These are phyloP conservation scores for Chimonanthus salicifolius DNA, from an alignment of 164 flowering plant species.

Conservation along the genomic window DNA sequence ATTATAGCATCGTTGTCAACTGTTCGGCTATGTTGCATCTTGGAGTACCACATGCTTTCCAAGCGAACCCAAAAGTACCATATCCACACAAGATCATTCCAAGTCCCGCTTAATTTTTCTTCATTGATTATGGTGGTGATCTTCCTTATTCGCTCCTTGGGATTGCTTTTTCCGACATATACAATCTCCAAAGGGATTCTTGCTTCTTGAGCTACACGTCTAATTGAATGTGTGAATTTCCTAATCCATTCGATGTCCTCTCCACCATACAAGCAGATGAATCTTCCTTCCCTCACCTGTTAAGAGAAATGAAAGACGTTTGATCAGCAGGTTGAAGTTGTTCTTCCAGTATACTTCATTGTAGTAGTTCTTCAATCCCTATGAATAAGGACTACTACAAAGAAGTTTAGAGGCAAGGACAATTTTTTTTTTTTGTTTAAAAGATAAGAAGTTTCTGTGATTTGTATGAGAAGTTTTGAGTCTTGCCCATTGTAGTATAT, in stretches of 20 bases:
- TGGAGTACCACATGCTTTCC: constrained; percentile 57
- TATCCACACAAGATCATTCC: constrained; percentile 13
- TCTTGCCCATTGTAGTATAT: constrained; percentile 28
- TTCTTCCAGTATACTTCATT: not conserved
- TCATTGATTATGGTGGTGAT: constrained; percentile 11
- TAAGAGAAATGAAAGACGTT: not conserved
- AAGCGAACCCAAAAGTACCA: constrained; percentile 59
- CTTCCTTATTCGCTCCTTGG: constrained; percentile 23
- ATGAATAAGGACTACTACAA: not conserved
- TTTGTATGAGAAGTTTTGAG: not conserved
- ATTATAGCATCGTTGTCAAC: constrained; percentile 35
- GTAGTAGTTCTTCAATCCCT: not conserved
- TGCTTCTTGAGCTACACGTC: constrained; percentile 12
- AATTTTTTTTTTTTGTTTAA: too few species aligned
- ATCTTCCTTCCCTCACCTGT: constrained; percentile 22
- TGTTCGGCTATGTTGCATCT: constrained; percentile 33
- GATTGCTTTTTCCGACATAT: constrained; percentile 43
- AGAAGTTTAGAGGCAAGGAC: not conserved
- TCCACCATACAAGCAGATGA: constrained; percentile 42
- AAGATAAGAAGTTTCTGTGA: too few species aligned
- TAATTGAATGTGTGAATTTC: constrained; percentile 23
- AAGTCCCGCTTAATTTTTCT: constrained; percentile 24
- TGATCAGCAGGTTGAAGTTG: not conserved
- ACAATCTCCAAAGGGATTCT: constrained; percentile 30
- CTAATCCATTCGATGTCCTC: constrained; percentile 42